Percentiles rank a stretch among this genome's conserved stretches.
phyloP scores from a whole-genome alignment of 179 eudicot species.

The Spergularia azorica region DNA sequence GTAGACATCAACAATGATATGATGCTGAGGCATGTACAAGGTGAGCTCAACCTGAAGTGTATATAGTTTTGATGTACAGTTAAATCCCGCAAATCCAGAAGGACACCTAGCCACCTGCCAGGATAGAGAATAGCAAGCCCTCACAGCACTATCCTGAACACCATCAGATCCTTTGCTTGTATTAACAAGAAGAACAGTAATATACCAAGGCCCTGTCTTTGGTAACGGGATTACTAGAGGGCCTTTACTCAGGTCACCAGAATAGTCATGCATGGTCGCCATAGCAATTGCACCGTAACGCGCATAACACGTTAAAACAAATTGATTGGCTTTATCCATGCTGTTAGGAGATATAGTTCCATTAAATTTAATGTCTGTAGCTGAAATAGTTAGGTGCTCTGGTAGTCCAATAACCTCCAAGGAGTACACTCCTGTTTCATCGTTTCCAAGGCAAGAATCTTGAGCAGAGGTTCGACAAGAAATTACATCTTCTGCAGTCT shows the following conservation, averaged over 20 bases:
- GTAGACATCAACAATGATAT: conserved; percentile 1
- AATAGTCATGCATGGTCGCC: conserved; percentile 56
- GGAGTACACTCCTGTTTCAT: conserved; percentile 50
- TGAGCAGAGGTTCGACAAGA: conserved; percentile 52
- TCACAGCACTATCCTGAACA: conserved; percentile 26
- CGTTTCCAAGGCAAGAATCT: conserved; percentile 49
- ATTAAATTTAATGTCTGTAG: conserved; percentile 41
- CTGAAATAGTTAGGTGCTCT: conserved; percentile 51
- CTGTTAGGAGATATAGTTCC: conserved; percentile 36
- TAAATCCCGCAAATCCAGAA: conserved; percentile 65
- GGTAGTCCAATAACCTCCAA: conserved; percentile 59
- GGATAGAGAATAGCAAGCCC: conserved; percentile 64
- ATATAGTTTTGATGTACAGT: conserved; percentile 66
- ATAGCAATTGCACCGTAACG: conserved; percentile 73
- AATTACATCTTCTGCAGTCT: conserved; percentile 36
- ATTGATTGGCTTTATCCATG: conserved; percentile 36
- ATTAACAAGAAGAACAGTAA: conserved; percentile 51
- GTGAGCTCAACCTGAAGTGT: conserved; percentile 72
- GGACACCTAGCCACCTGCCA: conserved; percentile 74
- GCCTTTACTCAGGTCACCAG: conserved; percentile 53
- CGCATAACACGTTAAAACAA: conserved; percentile 66
- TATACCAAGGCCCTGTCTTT: conserved; percentile 78
- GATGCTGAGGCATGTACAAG: conserved; percentile 3
- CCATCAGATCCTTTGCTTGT: conserved; percentile 28
- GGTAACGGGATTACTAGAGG: conserved; percentile 68